These are phyloP conservation scores for Verbascum thapsus DNA, from an alignment of 257 asterid species.

Conservation along the genomic window DNA sequence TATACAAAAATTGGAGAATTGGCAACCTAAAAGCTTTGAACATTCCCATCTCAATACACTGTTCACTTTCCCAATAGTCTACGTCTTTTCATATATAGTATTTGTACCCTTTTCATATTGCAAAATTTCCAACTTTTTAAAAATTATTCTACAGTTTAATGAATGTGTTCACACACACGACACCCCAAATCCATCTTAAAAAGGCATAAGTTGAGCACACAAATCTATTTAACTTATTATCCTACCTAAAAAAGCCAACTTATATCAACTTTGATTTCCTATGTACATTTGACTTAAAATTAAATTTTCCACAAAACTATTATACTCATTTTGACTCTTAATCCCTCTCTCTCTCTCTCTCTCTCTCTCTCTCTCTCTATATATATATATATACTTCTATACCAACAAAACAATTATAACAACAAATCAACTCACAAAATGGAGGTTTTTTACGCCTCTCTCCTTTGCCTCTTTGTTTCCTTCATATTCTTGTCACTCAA, in stretches of 20 bases:
- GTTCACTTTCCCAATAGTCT: constrained; percentile 9
- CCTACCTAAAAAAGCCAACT: constrained; percentile 7
- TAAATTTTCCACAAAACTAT: constrained; percentile 10
- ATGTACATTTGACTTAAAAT: constrained; percentile 11
- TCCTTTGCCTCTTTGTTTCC: constrained; percentile 42
- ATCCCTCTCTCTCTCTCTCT: too few relatives aligned
- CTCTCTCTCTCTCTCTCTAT: background rate
- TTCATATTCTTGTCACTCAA: constrained; percentile 36
- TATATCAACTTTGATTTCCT: constrained; percentile 16
- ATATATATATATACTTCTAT: constrained; percentile 20
- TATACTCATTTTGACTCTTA: too few relatives aligned
- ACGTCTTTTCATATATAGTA: background rate
- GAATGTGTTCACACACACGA: constrained; percentile 22
- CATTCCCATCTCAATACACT: background rate
- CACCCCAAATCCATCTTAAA: constrained; percentile 18
- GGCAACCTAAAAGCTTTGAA: background rate
- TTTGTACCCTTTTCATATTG: constrained; percentile 8
- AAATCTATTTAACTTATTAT: background rate
- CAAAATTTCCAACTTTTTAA: constrained; percentile 7
- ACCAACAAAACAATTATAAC: background rate
- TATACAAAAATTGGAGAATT: background rate
- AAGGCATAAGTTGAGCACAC: too few relatives aligned
- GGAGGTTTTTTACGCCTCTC: constrained; percentile 39
- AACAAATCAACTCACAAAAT: constrained; percentile 3
- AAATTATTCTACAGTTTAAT: background rate